A percentile compares a stretch with the other conserved stretches of the same genome.
Conservation (phyloP, 495 filamentous ascomycete genomes). For the Tuber aestivum region DNA sequence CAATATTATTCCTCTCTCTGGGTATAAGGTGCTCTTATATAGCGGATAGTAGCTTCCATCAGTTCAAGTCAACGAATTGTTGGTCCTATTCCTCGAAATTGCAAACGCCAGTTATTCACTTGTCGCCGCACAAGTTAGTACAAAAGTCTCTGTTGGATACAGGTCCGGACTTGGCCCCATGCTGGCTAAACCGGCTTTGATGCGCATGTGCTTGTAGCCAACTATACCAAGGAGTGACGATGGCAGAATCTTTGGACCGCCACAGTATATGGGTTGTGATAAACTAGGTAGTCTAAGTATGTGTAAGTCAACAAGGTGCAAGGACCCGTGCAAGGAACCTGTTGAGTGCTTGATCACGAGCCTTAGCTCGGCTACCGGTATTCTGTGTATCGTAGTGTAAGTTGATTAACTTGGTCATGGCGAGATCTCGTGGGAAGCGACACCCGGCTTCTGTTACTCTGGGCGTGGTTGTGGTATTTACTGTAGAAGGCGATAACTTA, state of each 20-base stretch:
- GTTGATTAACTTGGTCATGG: neutral
- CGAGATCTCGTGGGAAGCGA: neutral
- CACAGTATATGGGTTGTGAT: neutral
- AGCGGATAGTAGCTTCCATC: neutral
- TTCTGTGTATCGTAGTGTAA: neutral
- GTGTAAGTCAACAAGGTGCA: neutral
- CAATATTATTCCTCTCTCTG: neutral
- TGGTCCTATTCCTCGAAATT: neutral
- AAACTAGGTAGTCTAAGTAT: neutral
- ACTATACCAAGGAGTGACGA: neutral
- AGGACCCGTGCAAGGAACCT: neutral
- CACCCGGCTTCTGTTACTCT: neutral
- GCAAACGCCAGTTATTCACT: neutral
- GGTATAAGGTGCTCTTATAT: neutral
- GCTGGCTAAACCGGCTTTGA: neutral
- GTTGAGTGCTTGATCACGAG: neutral
- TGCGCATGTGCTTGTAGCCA: neutral
- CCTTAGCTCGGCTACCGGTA: neutral
- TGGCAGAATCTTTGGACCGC: neutral
- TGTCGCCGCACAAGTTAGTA: too few species aligned
- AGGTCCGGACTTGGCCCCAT: neutral
- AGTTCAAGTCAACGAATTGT: neutral
- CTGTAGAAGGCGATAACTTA: too few species aligned
- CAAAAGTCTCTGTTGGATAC: neutral
- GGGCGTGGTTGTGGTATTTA: neutral